Base-by-base conservation (phyloP, 2,329 filamentous ascomycete genomes). In the Exserohilum rostratum region DNA sequence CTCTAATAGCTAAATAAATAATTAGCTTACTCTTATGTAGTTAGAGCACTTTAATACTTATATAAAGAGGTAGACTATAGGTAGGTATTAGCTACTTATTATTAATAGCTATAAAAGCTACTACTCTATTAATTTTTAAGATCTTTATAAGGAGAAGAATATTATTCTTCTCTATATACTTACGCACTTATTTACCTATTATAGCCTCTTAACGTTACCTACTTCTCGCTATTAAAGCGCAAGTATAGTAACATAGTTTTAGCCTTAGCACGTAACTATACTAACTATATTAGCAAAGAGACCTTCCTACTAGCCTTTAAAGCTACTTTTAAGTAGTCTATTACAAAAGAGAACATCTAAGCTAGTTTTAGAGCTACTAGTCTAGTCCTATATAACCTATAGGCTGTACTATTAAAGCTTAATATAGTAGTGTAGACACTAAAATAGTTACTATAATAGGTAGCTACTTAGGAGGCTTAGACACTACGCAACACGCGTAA, bases 201-300 rank as follows among this genome's bases (percentile, higher is more conserved):
- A 20, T 65, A 79, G 62, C 75, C 70, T 46, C 71, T 78, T 50
- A 66, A 79, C 71, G 60, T 78, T 45, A 63, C 62, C 17, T 73
- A 64, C 61, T 79, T 79, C 61, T n/a, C 6, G 13, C 40, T 17
- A 17, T 31, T 31, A 43, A 43, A 43, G 40, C 18, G 18, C 20
- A 25, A 13, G 18, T 40, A 40, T 40, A 25, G 38, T 25, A 25
- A 40, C 20, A 13, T 3, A 1, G 3, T 40, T n/a, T 40, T 25
- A 25, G 38, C 2, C 18, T 40, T 40, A 40, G 38, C 18, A 27
- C 18, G 18, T 13, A 40, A 40, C 38, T 25, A 13, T 6, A 40
- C 12, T 6, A 2, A 40, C 18, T 38, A 38, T 11, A 38, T 38
- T 33, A 33, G 13, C 11, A 33, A 33, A n/a, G 30, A 33, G 30